Percentiles rank a stretch among this genome's conserved stretches.
Evolutionary conservation across 2,329 filamentous ascomycete species (phyloP).

Genomic region (Fusarium nanum): DNA sequence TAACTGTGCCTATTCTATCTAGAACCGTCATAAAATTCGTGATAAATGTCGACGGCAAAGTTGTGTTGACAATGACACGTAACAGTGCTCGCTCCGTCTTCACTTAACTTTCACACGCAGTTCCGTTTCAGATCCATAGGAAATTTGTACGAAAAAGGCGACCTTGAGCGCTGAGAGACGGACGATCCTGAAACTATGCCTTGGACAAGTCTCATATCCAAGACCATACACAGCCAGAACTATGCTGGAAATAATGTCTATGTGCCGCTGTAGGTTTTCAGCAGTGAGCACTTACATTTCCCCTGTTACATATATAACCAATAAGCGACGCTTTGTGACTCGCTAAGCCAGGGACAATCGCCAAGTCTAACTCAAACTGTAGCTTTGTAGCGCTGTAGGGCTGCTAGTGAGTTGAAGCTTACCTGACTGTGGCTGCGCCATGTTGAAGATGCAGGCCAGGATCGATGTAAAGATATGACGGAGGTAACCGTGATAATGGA

Average conservation of each 20-base stretch:
- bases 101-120: fast-evolving
- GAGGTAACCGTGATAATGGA: not conserved
- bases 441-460: slow-evolving; percentile 5
- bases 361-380: slow-evolving; percentile 27
- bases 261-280: slow-evolving; percentile 7
- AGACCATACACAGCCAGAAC: not conserved
- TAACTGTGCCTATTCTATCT: not conserved
- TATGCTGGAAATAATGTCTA: slow-evolving; percentile 21
- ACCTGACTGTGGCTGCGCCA: slow-evolving; percentile 24
- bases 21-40: not conserved
- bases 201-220: not conserved
- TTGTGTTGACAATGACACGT: too few relatives aligned
- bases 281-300: not conserved
- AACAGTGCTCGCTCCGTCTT: not conserved
- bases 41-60: not conserved
- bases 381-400: slow-evolving; percentile 35
- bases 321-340: not conserved
- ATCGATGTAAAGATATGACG: not conserved
- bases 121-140: not conserved
- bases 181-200: not conserved
- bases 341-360: slow-evolving; percentile 6
- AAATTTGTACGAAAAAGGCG: not conserved
- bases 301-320: not conserved
- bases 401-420: slow-evolving; percentile 6
- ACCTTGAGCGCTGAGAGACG: not conserved